Evolutionary conservation across 495 filamentous ascomycete genomes (phyloP).

Genomic region (Xylaria cubensis): DNA sequence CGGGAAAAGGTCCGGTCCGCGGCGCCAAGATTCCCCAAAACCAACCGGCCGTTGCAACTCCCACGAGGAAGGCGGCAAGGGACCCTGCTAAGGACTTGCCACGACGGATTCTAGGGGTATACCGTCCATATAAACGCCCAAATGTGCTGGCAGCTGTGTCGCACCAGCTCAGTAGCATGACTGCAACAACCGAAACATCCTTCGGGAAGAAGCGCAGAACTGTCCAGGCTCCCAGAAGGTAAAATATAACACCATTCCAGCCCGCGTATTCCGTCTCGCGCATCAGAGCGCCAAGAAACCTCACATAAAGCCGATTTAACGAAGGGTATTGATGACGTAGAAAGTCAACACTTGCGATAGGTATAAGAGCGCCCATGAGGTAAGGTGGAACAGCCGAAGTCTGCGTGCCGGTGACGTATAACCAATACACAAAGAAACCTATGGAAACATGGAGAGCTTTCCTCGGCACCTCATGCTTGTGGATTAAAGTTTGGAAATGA

Average conservation of each 20-base stretch:
- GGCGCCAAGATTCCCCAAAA: conserved; percentile 92
- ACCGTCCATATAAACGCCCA: conserved; percentile 83
- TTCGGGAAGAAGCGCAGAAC: conserved; percentile 90
- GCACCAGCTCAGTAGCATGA: conserved; percentile 94
- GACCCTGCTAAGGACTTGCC: conserved; percentile 94
- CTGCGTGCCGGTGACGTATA: conserved; percentile 80
- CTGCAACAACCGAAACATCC: conserved; percentile 88
- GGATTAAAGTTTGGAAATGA: conserved; percentile 73
- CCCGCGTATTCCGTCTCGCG: conserved; percentile 90
- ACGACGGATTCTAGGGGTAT: conserved; percentile 80
- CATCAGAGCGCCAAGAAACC: conserved; percentile 86
- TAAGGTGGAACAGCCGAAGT: conserved; percentile 78
- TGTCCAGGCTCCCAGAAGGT: conserved; percentile 86
- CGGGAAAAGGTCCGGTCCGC: conserved; percentile 65
- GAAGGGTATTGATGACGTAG: conserved; percentile 78
- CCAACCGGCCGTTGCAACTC: conserved; percentile 76
- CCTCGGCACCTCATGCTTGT: conserved; percentile 78
- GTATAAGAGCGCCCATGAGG: conserved; percentile 82
- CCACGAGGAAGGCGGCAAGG: conserved; percentile 79
- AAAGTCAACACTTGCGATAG: conserved; percentile 82
- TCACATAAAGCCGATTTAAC: conserved; percentile 89
- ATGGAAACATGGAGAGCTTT: conserved; percentile 90
- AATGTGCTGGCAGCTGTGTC: conserved; percentile 96
- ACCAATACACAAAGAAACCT: conserved; percentile 85
- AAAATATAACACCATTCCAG: conserved; percentile 97